Conservation (phyloP, 345 rosid genomes). For the Camelina hispida region DNA sequence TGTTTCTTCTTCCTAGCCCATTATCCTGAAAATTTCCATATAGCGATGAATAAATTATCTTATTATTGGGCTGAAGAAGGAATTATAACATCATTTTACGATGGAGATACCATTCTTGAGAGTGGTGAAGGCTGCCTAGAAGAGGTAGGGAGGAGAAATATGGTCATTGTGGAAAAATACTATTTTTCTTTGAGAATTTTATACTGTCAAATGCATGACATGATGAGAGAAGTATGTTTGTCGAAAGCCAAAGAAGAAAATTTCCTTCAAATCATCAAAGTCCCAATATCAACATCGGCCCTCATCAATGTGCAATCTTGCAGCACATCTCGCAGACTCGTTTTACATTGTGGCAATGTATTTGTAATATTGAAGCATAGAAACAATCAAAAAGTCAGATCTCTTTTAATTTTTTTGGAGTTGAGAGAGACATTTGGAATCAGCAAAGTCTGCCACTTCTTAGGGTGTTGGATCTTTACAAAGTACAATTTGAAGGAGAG, state of each 20-base stretch:
- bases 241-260: too few species aligned
- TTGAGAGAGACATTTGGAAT: neutral
- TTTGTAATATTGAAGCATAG: neutral
- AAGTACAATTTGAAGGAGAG: neutral
- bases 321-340: too few species aligned
- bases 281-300: too few species aligned
- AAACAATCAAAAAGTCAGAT: neutral
- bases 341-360: neutral
- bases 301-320: too few species aligned
- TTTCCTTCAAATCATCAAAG: too few species aligned
- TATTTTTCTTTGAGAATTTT: neutral
- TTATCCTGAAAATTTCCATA: neutral
- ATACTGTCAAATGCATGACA: too few species aligned
- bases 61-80: slow-evolving; percentile 55
- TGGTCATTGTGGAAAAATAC: neutral
- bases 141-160: slow-evolving; percentile 24
- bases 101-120: slow-evolving; percentile 29
- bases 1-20: neutral
- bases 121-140: slow-evolving; percentile 33
- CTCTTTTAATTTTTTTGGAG: neutral
- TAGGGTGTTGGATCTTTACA: neutral
- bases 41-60: neutral
- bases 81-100: neutral
- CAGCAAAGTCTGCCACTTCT: neutral
- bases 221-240: too few species aligned